Percentiles rank a stretch among this genome's conserved stretches.
phyloP scores from a whole-genome alignment of 2,329 filamentous ascomycete species.

The Cercospora zeina region DNA sequence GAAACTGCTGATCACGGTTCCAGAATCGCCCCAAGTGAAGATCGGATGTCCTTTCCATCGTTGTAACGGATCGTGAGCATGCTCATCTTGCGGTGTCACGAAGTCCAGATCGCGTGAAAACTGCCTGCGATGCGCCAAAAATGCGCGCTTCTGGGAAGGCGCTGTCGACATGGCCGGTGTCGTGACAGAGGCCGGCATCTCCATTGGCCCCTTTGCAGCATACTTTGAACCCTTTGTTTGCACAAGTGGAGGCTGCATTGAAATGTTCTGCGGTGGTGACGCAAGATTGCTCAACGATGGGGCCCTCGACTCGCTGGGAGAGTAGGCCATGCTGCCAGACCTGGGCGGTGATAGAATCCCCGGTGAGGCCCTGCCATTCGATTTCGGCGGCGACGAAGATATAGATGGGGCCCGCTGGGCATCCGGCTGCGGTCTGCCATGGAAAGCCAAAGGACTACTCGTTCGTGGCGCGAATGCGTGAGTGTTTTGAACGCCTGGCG shows the following conservation, averaged over 20 bases:
- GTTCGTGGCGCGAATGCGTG: slow-evolving; percentile 63
- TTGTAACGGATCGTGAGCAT: slow-evolving; percentile 70
- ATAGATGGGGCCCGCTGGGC: slow-evolving; percentile 12
- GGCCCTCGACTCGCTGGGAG: slow-evolving; percentile 35
- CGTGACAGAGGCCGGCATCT: slow-evolving; percentile 29
- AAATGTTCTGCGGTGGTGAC: slow-evolving; percentile 39
- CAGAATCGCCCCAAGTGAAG: slow-evolving; percentile 85
- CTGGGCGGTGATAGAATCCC: slow-evolving; percentile 30
- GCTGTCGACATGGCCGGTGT: slow-evolving; percentile 22
- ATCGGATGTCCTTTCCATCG: slow-evolving; percentile 89
- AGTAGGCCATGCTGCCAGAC: slow-evolving; percentile 25
- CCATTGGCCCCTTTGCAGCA: slow-evolving; percentile 36
- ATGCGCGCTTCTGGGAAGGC: slow-evolving; percentile 12
- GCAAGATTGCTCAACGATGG: slow-evolving; percentile 45
- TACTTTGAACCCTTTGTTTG: slow-evolving; percentile 53
- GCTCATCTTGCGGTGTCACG: slow-evolving; percentile 58
- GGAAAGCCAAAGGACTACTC: slow-evolving; percentile 63
- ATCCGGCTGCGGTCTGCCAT: slow-evolving; percentile 41
- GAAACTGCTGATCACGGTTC: slow-evolving; percentile 78
- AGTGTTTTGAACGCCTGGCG: slow-evolving; percentile 36
- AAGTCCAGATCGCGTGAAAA: slow-evolving; percentile 56
- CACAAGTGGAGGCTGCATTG: slow-evolving; percentile 61
- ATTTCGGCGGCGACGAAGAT: slow-evolving; percentile 45
- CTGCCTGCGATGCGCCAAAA: slow-evolving; percentile 42
- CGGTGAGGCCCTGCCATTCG: slow-evolving; percentile 27